Percentiles rank a stretch among this genome's conserved stretches.
phyloP scores from a whole-genome alignment of 805 yeast genomes.

The Hanseniaspora thailandica region DNA sequence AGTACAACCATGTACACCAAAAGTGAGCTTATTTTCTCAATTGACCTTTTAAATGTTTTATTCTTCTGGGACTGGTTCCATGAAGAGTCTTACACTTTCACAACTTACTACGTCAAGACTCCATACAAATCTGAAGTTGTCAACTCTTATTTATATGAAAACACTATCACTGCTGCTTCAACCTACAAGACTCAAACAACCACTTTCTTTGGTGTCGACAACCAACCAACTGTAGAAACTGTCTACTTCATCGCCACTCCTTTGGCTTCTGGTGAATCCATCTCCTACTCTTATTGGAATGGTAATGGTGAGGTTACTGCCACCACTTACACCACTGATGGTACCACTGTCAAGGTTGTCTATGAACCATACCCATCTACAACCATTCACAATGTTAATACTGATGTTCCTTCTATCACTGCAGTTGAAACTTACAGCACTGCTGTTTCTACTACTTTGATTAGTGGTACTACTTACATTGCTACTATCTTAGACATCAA shows the following conservation, averaged over 20 bases:
- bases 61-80: constrained; percentile 1
- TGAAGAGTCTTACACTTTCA: not conserved
- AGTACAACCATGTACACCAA: not conserved
- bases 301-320: not conserved
- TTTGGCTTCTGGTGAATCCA: not conserved
- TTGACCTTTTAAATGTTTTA: not conserved
- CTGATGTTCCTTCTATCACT: not conserved
- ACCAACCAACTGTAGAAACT: constrained; percentile 12
- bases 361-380: constrained; percentile 19
- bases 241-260: constrained; percentile 8
- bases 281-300: not conserved
- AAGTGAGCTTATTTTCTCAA: not conserved
- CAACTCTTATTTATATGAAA: not conserved
- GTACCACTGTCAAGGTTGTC: constrained; percentile 7
- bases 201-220: constrained; percentile 15
- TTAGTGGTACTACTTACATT: not conserved
- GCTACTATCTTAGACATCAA: not conserved
- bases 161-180: constrained; percentile 11
- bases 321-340: constrained; percentile 2
- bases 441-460: not conserved
- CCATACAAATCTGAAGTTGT: constrained; percentile 1
- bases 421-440: not conserved
- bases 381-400: not conserved
- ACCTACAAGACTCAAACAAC: constrained; percentile 14
- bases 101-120: constrained; percentile 6